These are phyloP conservation scores for Chimonanthus salicifolius DNA, from an alignment of 164 flowering plant species.

Conservation along the genomic window DNA sequence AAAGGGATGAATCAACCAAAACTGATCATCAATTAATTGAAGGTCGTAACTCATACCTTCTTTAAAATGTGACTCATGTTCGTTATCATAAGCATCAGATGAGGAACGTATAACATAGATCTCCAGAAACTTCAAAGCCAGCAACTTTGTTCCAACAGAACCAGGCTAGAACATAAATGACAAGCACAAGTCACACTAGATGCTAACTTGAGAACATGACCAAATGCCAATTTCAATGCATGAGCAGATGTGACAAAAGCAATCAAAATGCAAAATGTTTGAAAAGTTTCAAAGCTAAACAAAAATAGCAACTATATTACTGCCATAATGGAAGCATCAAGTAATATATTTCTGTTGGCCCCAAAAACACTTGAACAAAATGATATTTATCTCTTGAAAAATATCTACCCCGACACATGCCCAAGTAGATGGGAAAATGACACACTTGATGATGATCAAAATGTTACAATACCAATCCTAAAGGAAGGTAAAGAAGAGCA, in stretches of 20 bases:
- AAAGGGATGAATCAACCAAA: neutral
- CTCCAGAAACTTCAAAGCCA: slow-evolving; percentile 89
- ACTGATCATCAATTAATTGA: neutral
- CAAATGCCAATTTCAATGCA: neutral
- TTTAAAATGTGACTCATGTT: slow-evolving; percentile 22
- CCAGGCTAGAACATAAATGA: slow-evolving; percentile 54
- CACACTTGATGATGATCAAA: no score
- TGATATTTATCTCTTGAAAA: no score
- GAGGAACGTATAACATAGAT: slow-evolving; percentile 56
- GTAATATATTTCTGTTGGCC: no score
- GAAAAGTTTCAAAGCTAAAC: no score
- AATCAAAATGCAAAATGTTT: neutral
- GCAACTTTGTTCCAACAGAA: slow-evolving; percentile 53
- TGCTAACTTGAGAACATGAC: neutral
- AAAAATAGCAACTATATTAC: no score
- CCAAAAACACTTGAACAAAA: no score
- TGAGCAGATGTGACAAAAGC: neutral
- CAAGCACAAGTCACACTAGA: slow-evolving; percentile 13
- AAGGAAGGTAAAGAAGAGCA: no score
- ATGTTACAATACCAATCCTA: no score
- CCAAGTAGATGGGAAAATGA: no score
- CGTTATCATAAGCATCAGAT: slow-evolving; percentile 40
- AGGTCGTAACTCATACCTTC: slow-evolving; percentile 47
- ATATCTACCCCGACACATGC: no score
- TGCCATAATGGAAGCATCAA: no score